A percentile compares a stretch with the other conserved stretches of the same genome.
Evolutionary conservation across 768 basidiomycete species (phyloP).

Genomic region (Suillus brevipes): DNA sequence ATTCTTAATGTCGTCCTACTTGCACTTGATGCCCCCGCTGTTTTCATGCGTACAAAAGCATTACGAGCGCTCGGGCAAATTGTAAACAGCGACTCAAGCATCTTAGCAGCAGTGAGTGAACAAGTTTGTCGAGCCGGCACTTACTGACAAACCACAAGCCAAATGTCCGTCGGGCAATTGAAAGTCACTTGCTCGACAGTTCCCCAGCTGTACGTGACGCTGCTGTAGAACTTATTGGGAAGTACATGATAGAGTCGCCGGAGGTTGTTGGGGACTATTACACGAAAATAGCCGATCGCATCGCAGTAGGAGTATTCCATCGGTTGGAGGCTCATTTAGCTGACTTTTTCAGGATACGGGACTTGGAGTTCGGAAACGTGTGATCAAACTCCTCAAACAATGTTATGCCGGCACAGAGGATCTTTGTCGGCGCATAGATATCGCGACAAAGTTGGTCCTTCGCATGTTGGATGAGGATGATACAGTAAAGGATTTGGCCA

Average conservation of each 20-base stretch:
- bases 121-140: background rate
- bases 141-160: conserved; percentile 40
- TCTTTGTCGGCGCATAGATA: conserved; percentile 65
- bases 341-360: conserved; percentile 76
- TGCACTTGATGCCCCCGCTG: conserved; percentile 80
- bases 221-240: conserved; percentile 96
- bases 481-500: conserved; percentile 88
- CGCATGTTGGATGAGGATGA: conserved; percentile 94
- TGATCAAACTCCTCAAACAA: conserved; percentile 89
- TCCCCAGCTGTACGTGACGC: conserved; percentile 96
- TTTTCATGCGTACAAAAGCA: conserved; percentile 94
- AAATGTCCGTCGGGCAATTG: conserved; percentile 83
- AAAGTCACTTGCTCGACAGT: conserved; percentile 85
- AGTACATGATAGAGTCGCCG: conserved; percentile 89
- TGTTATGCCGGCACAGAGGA: conserved; percentile 72
- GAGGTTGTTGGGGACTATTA: conserved; percentile 91
- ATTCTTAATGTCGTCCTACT: conserved; percentile 78
- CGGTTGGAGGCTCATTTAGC: conserved; percentile 3
- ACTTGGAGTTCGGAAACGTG: conserved; percentile 89
- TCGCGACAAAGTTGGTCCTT: conserved; percentile 76
- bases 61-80: conserved; percentile 87
- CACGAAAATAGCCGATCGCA: conserved; percentile 81
- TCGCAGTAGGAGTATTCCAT: conserved; percentile 62
- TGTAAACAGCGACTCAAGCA: conserved; percentile 82
- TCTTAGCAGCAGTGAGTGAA: conserved; percentile 67